Conservation (phyloP, 1,139 yeast species). For the Nakaseomyces sp. region DNA sequence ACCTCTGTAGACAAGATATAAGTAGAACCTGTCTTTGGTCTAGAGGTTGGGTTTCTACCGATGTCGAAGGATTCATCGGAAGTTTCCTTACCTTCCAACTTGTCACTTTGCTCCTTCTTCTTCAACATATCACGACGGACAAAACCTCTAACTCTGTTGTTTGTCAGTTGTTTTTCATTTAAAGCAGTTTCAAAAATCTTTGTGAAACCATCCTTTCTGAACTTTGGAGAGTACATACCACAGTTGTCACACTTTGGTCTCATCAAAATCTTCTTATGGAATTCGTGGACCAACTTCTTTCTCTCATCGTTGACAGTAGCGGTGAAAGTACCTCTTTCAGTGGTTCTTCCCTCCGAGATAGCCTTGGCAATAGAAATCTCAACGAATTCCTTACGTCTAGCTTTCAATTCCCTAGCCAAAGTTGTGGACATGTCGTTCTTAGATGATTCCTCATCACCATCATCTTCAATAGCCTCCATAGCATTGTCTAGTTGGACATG, state of each 20-base stretch:
- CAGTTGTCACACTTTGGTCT: constrained; percentile 93
- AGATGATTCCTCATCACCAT: constrained; percentile 24
- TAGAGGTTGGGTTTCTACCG: constrained; percentile 35
- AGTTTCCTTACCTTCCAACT: constrained; percentile 22
- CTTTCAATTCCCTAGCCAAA: constrained; percentile 38
- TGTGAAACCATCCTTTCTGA: constrained; percentile 89
- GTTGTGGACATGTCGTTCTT: constrained; percentile 36
- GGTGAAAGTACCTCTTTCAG: constrained; percentile 60
- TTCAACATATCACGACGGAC: constrained; percentile 64
- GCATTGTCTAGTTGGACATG: constrained; percentile 39
- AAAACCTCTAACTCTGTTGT: constrained; percentile 76
- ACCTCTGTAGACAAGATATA: constrained; percentile 84
- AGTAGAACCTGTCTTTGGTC: constrained; percentile 64
- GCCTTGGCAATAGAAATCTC: constrained; percentile 62
- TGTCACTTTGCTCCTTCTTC: constrained; percentile 29
- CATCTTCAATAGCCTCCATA: constrained; percentile 34
- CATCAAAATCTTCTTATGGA: constrained; percentile 60
- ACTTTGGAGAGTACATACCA: constrained; percentile 88
- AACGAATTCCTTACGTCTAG: constrained; percentile 64
- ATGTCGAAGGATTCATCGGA: constrained; percentile 29
- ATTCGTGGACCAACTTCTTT: constrained; percentile 62
- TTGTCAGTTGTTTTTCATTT: constrained; percentile 67
- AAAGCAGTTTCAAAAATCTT: constrained; percentile 86
- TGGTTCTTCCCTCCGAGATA: constrained; percentile 66
- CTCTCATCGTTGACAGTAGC: constrained; percentile 85